Conservation (phyloP, 306 rosid genomes). For the Acmispon strigosus region DNA sequence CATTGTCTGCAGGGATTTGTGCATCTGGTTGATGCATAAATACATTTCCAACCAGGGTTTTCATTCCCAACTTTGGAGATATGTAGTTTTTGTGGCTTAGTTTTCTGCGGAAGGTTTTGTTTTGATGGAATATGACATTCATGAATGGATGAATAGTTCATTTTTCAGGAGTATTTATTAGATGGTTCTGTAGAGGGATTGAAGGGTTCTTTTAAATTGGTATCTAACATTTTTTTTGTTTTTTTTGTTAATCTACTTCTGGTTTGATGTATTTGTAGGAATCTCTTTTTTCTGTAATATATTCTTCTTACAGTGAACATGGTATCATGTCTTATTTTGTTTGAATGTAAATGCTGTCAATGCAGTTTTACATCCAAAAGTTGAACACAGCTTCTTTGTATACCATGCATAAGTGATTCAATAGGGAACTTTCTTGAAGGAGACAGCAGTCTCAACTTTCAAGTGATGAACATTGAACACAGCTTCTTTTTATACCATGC, state of each 20-base stretch:
- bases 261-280: neutral
- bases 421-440: neutral
- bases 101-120: neutral
- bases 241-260: neutral
- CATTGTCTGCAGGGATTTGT: neutral
- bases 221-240: neutral
- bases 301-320: neutral
- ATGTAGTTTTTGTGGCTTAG: neutral
- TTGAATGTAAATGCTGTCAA: neutral
- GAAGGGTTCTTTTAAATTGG: neutral
- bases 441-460: neutral
- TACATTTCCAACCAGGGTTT: conserved; percentile 6
- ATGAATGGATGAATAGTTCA: neutral
- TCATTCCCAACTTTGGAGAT: neutral
- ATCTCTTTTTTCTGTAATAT: neutral
- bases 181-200: neutral
- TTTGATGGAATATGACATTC: neutral
- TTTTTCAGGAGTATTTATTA: neutral
- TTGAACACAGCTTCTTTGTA: no score
- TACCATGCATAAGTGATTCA: neutral
- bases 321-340: neutral
- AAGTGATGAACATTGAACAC: neutral
- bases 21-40: neutral
- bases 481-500: neutral
- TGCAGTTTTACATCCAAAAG: neutral